Base-by-base conservation (phyloP, 140 eudicot genomes). In the Oenanthe javanica region DNA sequence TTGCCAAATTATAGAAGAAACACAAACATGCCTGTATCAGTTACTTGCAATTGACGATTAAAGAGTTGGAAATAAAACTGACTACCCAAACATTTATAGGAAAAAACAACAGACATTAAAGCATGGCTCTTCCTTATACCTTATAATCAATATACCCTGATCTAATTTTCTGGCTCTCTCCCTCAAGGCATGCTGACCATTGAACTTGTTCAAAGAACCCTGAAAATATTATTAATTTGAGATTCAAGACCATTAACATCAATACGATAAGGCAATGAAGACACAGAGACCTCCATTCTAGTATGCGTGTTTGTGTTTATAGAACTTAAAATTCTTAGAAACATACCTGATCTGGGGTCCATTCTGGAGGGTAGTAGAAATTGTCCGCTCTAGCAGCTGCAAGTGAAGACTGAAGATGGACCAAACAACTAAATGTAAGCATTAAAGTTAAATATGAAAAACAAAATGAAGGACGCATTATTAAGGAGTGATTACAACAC, bases 301-400 rank as follows among this genome's bases (percentile, higher is more conserved):
- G 45, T 1, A 42, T 9, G 70, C 9, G 43, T 55, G 78, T 25
- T 19, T 15, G 64, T 19, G 4, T 75, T 25, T 23, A 49, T 46
- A 14, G 36, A 38, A 73, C 51, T 23, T 76, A 59, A 48, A 75
- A 8, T 14, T 47, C n/a, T 50, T 51, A 43, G 10, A 51, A 71
- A 66, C 77, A 51, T 84, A 90, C 97, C 96, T 93, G 87, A 48
- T 88, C 88, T 38, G 97, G 98, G 42, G 86, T 91, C 98, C 98
- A 94, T 92, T 94, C 98, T 83, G 98, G 97, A 13, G 97, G 98
- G 77, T 85, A 94, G 91, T 94, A 94, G 84, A 94, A 94, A 79
- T 94, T 92, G 85, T 94, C 97, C 38, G 98, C 98, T 84, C 98
- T 87, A 54, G 98, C 98, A 77, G 97, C 98, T 76, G 98, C 98